Evolutionary conservation across 1,284 basidiomycete genomes (phyloP).

Genomic region (Mycosarcoma mackinlayi): DNA sequence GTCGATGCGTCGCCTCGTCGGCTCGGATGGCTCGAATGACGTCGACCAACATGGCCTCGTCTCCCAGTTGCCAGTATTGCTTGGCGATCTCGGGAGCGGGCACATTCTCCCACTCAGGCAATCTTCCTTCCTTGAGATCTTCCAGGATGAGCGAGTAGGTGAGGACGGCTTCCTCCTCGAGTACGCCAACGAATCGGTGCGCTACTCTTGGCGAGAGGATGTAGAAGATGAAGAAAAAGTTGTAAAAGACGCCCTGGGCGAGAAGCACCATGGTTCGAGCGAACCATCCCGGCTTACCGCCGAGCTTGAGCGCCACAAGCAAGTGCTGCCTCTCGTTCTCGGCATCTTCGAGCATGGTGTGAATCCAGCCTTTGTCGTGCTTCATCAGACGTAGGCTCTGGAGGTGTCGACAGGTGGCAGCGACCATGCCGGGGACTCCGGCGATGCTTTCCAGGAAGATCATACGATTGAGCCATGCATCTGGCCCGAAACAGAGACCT

Average conservation of each 20-base stretch:
- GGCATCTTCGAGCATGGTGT: constrained; percentile 59
- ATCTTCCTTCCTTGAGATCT: constrained; percentile 83
- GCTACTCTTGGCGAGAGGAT: constrained; percentile 82
- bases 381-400: constrained; percentile 52
- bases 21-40: constrained; percentile 89
- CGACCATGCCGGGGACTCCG: constrained; percentile 87
- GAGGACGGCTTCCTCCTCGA: constrained; percentile 91
- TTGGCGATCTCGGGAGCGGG: constrained; percentile 87
- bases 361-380: constrained; percentile 59
- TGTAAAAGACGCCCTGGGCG: constrained; percentile 75
- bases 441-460: constrained; percentile 75
- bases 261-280: constrained; percentile 55
- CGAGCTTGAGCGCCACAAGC: constrained; percentile 34
- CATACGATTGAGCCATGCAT: constrained; percentile 57
- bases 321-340: constrained; percentile 63
- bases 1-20: constrained; percentile 76
- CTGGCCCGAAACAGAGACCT: constrained; percentile 55
- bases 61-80: constrained; percentile 84
- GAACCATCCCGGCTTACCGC: constrained; percentile 41
- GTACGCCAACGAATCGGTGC: constrained; percentile 92
- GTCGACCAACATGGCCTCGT: constrained; percentile 81
- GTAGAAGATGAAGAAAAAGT: constrained; percentile 74
- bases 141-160: constrained; percentile 78
- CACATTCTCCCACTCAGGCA: constrained; percentile 81
- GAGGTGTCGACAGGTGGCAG: constrained; percentile 82